Percentiles rank a stretch among this genome's conserved stretches.
Conservation (phyloP, 2,329 filamentous ascomycete species). For the Hansfordia pulvinata region DNA sequence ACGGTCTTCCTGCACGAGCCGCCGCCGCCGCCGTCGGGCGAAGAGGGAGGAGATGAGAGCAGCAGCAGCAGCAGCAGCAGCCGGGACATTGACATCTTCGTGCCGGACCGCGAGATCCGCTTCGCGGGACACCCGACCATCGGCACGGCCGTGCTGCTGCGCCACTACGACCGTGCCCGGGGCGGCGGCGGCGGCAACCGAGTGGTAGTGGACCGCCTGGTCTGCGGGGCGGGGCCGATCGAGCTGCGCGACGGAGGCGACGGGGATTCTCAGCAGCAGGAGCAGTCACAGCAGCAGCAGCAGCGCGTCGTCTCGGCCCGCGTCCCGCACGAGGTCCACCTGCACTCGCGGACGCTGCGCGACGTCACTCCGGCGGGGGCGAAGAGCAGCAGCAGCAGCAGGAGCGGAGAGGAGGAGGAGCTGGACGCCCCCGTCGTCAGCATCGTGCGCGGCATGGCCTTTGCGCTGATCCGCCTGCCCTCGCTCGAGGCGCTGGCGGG, state of each 20-base stretch:
- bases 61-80: too few species aligned
- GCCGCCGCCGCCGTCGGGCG: slow-evolving; percentile 14
- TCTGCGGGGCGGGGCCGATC: too few species aligned
- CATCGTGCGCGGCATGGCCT: slow-evolving; percentile 63
- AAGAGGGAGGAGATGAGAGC: slow-evolving; percentile 4
- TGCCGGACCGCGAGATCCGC: slow-evolving; percentile 36
- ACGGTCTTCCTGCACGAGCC: slow-evolving; percentile 49
- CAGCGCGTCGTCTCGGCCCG: slow-evolving; percentile 34
- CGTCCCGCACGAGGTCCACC: slow-evolving; percentile 54
- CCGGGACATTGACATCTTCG: slow-evolving; percentile 47
- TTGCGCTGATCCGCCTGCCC: slow-evolving; percentile 50
- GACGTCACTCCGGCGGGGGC: slow-evolving; percentile 12
- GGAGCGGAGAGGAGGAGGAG: slow-evolving; percentile 9
- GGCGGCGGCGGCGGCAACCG: background rate
- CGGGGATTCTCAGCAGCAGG: too few species aligned
- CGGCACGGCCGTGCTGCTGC: slow-evolving; percentile 37
- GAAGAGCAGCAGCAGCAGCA: background rate
- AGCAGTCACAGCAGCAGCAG: too few species aligned
- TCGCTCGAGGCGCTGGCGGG: slow-evolving; percentile 42
- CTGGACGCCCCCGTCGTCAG: slow-evolving; percentile 35
- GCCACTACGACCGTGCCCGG: slow-evolving; percentile 14
- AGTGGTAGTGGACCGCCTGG: slow-evolving; percentile 19
- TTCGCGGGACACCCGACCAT: slow-evolving; percentile 53
- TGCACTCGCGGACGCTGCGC: slow-evolving; percentile 34
- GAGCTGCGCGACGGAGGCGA: too few species aligned